Evolutionary conservation across 805 yeast genomes (phyloP), one percentile per base, ranked within the genome.

Genomic region (Candida schatavii): DNA sequence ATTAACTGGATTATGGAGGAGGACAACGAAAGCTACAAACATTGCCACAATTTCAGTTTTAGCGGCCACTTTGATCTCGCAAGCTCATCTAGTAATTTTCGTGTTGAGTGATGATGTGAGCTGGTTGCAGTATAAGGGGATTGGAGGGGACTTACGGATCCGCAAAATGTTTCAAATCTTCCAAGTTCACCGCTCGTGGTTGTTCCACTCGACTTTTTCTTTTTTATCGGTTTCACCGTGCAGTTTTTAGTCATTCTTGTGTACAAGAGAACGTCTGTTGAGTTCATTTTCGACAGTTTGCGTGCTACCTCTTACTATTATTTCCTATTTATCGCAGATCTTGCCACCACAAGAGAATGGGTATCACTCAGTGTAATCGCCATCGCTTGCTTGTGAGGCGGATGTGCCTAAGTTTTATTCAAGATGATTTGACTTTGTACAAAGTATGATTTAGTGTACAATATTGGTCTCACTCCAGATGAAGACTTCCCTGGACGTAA

Each of bases 241-340:
- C 80, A 75, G 49, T 75, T 72, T 47, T 53, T 70, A 17, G 75
- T 72, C 33, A 70, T 74, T 30, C 70, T 75, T 58, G 56, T 73
- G 11, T 48, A 57, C 31, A 55, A 60, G 20, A 60, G 55, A 41
- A 40, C 46, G 4, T 70, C 72, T 13, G 58, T 55, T 17, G 79
- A 75, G 49, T 74, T 75, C 48, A 72, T 64, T 3, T 53, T 75
- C 22, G 74, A 80, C 0, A 61, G 72, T 25, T 60, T 66, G 14
- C 74, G 72, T 33, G 56, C 74, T 15, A 78, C 79, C 2, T 45
- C 68, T 21, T 70, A 78, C 3, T 50, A 74, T 3, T 22, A 67
- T 4, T 46, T 70, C 10, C 56, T 75, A 21, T 43, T 59, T n/a
- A 43, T 64, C 18, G 63, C 72, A 39, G 66, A 68, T 43, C 47